These are phyloP conservation scores for Coemansia sp. DNA, from an alignment of 192 early-diverging fungal species.

Conservation along the genomic window DNA sequence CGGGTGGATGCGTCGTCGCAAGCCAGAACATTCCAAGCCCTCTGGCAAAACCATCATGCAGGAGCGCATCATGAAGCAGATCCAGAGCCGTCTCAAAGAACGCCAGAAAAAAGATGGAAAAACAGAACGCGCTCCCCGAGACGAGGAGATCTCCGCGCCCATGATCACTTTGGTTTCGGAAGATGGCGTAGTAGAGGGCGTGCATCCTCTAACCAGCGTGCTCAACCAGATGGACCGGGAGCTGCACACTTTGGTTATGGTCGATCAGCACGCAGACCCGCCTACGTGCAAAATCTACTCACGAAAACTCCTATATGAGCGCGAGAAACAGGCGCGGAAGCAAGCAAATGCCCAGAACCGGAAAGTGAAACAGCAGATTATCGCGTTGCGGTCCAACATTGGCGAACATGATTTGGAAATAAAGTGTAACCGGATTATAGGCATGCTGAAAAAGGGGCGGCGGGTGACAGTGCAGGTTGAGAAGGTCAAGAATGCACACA, in stretches of 20 bases:
- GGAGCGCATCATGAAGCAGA: too few species aligned
- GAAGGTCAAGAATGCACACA: background rate
- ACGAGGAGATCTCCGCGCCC: slow-evolving; percentile 34
- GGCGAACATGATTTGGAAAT: slow-evolving; percentile 27
- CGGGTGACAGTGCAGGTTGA: slow-evolving; percentile 28
- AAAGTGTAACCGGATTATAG: slow-evolving; percentile 16
- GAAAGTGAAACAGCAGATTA: slow-evolving; percentile 17
- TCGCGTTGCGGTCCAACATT: slow-evolving; percentile 18
- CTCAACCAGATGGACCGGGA: slow-evolving; percentile 24
- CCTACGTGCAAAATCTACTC: slow-evolving; percentile 40
- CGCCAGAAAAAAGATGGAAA: background rate
- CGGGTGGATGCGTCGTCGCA: background rate
- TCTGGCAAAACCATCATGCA: too few species aligned
- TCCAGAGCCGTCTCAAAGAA: background rate
- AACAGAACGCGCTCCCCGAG: slow-evolving; percentile 19
- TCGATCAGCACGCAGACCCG: slow-evolving; percentile 14
- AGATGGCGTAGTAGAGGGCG: slow-evolving; percentile 18
- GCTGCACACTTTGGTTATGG: slow-evolving; percentile 23
- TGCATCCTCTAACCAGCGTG: slow-evolving; percentile 15
- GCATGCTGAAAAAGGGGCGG: slow-evolving; percentile 22
- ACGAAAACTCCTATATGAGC: slow-evolving; percentile 38
- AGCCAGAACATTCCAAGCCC: too few species aligned
- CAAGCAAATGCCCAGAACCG: slow-evolving; percentile 1
- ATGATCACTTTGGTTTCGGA: slow-evolving; percentile 25
- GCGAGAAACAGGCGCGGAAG: slow-evolving; percentile 28